These are phyloP conservation scores for Leptodermis oblonga DNA, from an alignment of 257 asterid species.

Conservation along the genomic window DNA sequence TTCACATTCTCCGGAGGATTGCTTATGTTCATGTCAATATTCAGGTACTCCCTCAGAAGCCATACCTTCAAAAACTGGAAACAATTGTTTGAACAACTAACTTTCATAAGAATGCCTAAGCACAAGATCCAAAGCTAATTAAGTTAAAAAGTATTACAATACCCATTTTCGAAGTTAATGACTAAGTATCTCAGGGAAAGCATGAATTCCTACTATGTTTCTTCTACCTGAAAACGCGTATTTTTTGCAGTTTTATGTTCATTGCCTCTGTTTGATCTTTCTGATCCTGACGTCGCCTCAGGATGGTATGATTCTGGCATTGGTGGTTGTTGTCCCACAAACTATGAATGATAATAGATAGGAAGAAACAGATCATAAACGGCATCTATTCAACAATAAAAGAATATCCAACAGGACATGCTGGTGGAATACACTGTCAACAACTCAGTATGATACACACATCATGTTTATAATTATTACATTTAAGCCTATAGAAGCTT, in stretches of 20 bases:
- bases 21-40: slow-evolving; percentile 36
- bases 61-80: slow-evolving; percentile 49
- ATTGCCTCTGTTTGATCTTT: not conserved
- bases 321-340: not conserved
- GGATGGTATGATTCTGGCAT: not conserved
- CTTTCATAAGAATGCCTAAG: not conserved
- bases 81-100: not conserved
- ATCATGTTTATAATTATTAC: not conserved
- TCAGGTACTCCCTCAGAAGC: slow-evolving; percentile 49
- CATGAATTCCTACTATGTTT: not conserved
- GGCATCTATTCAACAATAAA: not conserved
- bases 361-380: not conserved
- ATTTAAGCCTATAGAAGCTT: not conserved
- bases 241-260: not conserved
- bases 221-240: slow-evolving; percentile 10
- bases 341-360: not conserved
- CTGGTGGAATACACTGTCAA: not conserved
- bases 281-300: not conserved
- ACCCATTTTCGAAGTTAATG: too few species aligned
- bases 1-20: slow-evolving; percentile 27
- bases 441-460: not conserved
- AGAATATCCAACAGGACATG: too few species aligned
- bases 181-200: not conserved
- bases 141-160: not conserved
- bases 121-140: too few species aligned